Percentiles rank a stretch among this genome's conserved stretches.
phyloP scores from a whole-genome alignment of 2,329 filamentous ascomycete species.

The Fusarium dlaminii region DNA sequence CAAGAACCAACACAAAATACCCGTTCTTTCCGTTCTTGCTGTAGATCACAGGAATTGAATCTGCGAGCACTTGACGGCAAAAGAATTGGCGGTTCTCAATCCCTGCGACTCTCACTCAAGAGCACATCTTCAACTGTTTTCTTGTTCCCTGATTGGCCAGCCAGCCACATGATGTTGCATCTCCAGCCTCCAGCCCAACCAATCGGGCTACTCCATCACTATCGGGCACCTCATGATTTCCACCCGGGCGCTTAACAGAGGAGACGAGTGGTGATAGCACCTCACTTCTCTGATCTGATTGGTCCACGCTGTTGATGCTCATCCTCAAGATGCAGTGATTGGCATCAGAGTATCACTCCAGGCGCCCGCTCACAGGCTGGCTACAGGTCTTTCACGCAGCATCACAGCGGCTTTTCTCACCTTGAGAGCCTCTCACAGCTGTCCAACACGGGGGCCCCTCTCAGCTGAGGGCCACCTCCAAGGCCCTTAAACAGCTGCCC shows the following conservation, averaged over 20 bases:
- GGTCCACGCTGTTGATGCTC: conserved; percentile 25
- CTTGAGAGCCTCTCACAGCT: conserved; percentile 25
- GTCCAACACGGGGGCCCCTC: conserved; percentile 20
- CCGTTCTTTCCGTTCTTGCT: background rate
- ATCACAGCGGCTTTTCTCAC: conserved; percentile 30
- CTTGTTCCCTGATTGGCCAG: conserved; percentile 38
- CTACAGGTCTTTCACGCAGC: conserved; percentile 13
- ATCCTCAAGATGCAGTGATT: conserved; percentile 27
- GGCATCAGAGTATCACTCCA: conserved; percentile 29
- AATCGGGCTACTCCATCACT: conserved; percentile 39
- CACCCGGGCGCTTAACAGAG: conserved; percentile 47
- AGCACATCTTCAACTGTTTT: conserved; percentile 29
- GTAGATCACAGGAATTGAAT: conserved; percentile 17
- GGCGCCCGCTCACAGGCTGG: conserved; percentile 35
- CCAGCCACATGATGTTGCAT: conserved; percentile 14
- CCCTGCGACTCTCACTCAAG: conserved; percentile 21
- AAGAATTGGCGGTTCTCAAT: conserved; percentile 7
- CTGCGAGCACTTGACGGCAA: conserved; percentile 26
- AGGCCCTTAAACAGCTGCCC: conserved; percentile 43
- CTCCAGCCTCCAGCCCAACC: conserved; percentile 32
- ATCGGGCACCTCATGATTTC: conserved; percentile 32
- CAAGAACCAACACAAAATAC: background rate
- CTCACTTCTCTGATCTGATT: conserved; percentile 38
- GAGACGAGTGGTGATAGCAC: conserved; percentile 30
- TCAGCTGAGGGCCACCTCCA: conserved; percentile 26